Evolutionary conservation across 495 filamentous ascomycete species (phyloP), one percentile per base, ranked within the genome.

Genomic region (Hypoxylon fragiforme): DNA sequence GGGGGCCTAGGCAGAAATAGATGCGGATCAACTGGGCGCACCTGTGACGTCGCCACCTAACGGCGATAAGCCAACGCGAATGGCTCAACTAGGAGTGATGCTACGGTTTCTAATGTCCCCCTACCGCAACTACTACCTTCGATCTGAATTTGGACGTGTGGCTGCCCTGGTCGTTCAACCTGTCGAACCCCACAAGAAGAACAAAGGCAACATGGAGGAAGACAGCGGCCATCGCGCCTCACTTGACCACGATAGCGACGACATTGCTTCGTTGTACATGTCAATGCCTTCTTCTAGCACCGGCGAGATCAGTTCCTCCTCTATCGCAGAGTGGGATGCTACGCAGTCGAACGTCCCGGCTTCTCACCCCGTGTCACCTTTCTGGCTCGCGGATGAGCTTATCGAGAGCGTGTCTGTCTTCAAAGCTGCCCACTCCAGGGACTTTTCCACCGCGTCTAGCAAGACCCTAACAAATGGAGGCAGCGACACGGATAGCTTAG

Each of bases 341-440:
- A 36, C 44, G 30, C 38, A 37, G 11, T 50, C 44, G 5, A 58
- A 37, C 9, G 14, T 38, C 22, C 12, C 49, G 3, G 8, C 30
- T 30, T 20, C 39, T 30, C 21, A 40, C 15, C n/a, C 50, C 7
- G 12, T 19, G 12, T 45, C 54, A 24, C 54, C 54, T 14, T 50
- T 50, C 49, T 59, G 49, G 54, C 32, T 54, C 49, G 45, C 50
- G 11, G 54, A 54, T 9, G 54, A 63, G 13, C 54, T 58, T 3
- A 43, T 58, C 31, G 36, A 22, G 0, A 44, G 24, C 13, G 44
- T 47, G 8, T 44, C 59, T 2, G 44, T 54, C 2, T 13, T 48
- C n/a, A 54, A 54, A 11, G 32, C 44, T 4, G 18, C 40, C 0
- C 60, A 58, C 31, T 41, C 39, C 3, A 41, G 60, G 7, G 44